Evolutionary conservation across 805 yeast genomes (phyloP), one percentile per base, ranked within the genome.

Genomic region (Torulaspora delbrueckii): DNA sequence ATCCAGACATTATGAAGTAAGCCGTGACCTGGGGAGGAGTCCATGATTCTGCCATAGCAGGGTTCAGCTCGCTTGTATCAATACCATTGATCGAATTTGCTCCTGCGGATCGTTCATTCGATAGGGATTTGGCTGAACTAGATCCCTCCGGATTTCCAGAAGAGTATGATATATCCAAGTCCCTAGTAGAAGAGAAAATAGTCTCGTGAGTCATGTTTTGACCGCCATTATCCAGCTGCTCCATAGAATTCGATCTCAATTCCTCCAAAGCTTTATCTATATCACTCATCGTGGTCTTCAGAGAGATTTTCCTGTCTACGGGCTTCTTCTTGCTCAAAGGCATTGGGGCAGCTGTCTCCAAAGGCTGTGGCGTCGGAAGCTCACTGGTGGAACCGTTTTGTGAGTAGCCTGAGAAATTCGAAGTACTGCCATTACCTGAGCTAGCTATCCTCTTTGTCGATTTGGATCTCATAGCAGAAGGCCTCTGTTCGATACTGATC

Each of bases 11-110:
- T 1, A 80, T 75, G 58, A 93, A 87, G 64, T 87, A 87, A 5
- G 82, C 75, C 1, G 85, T 76, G 1, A 93, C 98, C 57, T 93
- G 90, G 43, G 79, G 78, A 0, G 98, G 93, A 0, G 87, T 70
- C 99, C 99, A 93, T 8, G 68, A 59, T 32, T 64, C 64, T 4
- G 78, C 86, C 32, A 72, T 69, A 23, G 66, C 58, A 1, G 82
- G 81, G 46, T 76, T 69, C 37, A 80, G 60, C 27, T 64, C 60
- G n/a, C 56, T 62, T 5, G 55, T 49, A 14, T 63, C 63, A 31
- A 50, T 48, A 27, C 53, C 58, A 42, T 52, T 52, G 2, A 44
- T 51, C 4, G 48, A 37, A 28, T 40, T 42, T 4, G 41, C 36
- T 2, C 46, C 54, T 9, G 42, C 51, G 10, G 45, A 42, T 8